Base-by-base conservation (phyloP, 2,329 filamentous ascomycete species). In the Fusarium sp. region DNA sequence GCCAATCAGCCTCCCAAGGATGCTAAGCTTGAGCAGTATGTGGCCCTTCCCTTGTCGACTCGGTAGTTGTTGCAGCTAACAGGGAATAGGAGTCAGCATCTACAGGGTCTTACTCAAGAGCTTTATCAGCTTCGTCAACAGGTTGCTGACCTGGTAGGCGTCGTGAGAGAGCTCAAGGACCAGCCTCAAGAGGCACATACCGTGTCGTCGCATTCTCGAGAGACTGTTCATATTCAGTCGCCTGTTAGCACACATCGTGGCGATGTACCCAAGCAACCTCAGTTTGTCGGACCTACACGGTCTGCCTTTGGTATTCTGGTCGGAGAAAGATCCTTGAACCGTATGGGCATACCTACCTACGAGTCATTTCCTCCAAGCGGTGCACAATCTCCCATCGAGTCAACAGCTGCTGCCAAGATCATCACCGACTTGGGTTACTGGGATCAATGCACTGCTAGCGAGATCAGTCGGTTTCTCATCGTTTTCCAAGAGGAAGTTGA, bases 401-500 rank as follows among this genome's bases (percentile, higher is more conserved):
- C 70, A 9, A 51, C 24, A 4, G 56, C 29, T 10, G 57, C 66
- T 4, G 60, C 63, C 12, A 31, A 24, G 8, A 55, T 55, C 1
- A 51, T 67, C 0, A 72, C 71, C 0, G 75, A 77, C 4, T 16
- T 67, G 0, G 62, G 74, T 0, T 78, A 80, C 55, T 80, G 80
- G 78, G 55, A 72, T 2, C 64, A 60, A 2, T 78, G 75, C 33
- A 70, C 71, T 7, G 62, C 74, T 1, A 70, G 68, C 1, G 81
- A 83, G n/a, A 44, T 83, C 1, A 64, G 75, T 0, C 72, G 81
- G 31, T 78, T 84, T 33, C 69, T 83, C n/a, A 73, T 79, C 9
- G 78, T 81, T 5, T 84, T 81, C 29, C 79, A 81, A n/a, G 83
- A 85, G 42, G 83, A 84, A 46, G 78, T 84, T 24, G 83, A 84